Evolutionary conservation across 2,329 filamentous ascomycete species (phyloP).

Genomic region (Colletotrichum godetiae): DNA sequence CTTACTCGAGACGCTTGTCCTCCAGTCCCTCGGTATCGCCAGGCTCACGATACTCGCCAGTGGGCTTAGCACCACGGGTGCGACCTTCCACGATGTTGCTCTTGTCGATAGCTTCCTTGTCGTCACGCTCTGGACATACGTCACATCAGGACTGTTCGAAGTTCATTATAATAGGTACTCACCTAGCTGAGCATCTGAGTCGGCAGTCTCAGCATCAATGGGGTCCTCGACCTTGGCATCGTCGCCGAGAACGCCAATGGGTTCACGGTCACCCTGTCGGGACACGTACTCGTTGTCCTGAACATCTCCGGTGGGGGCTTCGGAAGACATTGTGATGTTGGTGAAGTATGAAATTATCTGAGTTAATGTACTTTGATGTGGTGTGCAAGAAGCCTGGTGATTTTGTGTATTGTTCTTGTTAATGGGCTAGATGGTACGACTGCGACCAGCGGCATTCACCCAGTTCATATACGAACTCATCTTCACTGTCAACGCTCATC

Average conservation of each 20-base stretch:
- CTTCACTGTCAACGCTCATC: no score
- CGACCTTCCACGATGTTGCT: slow-evolving; percentile 49
- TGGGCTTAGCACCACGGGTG: slow-evolving; percentile 45
- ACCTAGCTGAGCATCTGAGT: slow-evolving; percentile 50
- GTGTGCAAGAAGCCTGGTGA: no score
- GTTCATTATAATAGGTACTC: neutral
- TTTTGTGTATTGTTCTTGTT: neutral
- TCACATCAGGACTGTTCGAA: accelerated
- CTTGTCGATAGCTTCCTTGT: slow-evolving; percentile 50
- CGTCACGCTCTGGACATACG: slow-evolving; percentile 43
- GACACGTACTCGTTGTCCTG: slow-evolving; percentile 45
- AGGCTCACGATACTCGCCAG: slow-evolving; percentile 45
- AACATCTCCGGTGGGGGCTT: slow-evolving; percentile 11
- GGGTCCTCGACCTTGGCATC: slow-evolving; percentile 46
- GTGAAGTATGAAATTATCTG: no score
- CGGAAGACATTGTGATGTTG: slow-evolving; percentile 23
- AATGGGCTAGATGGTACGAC: no score
- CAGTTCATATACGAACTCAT: slow-evolving; percentile 15
- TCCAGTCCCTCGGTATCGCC: slow-evolving; percentile 46
- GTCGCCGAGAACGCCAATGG: slow-evolving; percentile 48
- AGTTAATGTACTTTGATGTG: no score
- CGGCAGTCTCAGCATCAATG: slow-evolving; percentile 43
- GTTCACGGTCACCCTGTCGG: slow-evolving; percentile 43
- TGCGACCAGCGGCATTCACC: no score
- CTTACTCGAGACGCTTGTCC: slow-evolving; percentile 4